These are phyloP conservation scores for Metschnikowia rubicola DNA, from an alignment of 805 yeast species.

Conservation along the genomic window DNA sequence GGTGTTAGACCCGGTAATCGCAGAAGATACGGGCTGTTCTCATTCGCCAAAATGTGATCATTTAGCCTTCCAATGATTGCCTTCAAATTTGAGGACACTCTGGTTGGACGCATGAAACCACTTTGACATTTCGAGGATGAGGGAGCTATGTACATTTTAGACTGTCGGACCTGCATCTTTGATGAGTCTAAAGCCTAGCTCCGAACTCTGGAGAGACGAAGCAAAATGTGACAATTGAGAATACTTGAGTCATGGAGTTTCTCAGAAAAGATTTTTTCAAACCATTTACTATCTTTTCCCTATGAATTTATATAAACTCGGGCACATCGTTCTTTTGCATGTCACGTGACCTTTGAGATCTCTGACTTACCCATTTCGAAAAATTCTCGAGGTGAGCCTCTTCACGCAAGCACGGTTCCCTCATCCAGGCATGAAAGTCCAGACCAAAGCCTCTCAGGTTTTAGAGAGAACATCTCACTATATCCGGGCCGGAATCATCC, in stretches of 20 bases:
- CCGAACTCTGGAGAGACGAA: too few species aligned
- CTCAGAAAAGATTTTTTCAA: too few species aligned
- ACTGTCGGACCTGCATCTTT: neutral
- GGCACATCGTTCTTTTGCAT: neutral
- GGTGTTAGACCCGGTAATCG: conserved; percentile 1
- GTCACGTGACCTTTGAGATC: conserved; percentile 6
- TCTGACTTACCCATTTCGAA: neutral
- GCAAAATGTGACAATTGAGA: neutral
- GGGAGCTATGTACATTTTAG: neutral
- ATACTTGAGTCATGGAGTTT: neutral
- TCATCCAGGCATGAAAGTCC: conserved; percentile 53
- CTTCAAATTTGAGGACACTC: neutral
- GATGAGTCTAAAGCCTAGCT: too few species aligned
- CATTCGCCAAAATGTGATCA: conserved; percentile 2
- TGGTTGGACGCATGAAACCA: neutral
- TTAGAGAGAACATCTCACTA: conserved; percentile 79
- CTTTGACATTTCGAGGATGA: too few species aligned
- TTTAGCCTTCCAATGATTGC: conserved; percentile 4
- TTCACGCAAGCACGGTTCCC: neutral
- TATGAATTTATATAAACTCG: neutral
- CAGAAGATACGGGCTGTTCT: conserved; percentile 10
- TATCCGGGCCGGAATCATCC: conserved; percentile 65
- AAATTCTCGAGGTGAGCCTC: conserved; percentile 6
- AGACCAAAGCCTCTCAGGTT: conserved; percentile 65
- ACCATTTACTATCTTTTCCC: too few species aligned